A percentile compares a stretch with the other conserved stretches of the same genome.
These are phyloP conservation scores for Scheffersomyces cryptocercus DNA, from an alignment of 1,139 yeast genomes.

Conservation along the genomic window DNA sequence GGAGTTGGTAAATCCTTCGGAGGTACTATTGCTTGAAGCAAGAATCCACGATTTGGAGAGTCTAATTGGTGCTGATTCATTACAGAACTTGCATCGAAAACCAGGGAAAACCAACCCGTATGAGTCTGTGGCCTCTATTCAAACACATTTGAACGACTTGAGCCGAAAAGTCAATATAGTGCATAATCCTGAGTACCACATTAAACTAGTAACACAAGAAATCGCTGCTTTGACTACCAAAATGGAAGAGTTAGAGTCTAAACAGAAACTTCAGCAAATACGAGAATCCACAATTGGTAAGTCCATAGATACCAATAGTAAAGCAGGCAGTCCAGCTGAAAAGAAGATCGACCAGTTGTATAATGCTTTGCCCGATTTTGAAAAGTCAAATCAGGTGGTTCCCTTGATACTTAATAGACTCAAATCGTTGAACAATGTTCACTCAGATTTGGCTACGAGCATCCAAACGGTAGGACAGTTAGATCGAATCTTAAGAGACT, in stretches of 20 bases:
- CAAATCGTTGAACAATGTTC: conserved; percentile 45
- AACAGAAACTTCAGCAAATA: conserved; percentile 14
- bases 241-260: conserved; percentile 18
- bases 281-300: not conserved
- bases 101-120: conserved; percentile 1
- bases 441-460: conserved; percentile 36
- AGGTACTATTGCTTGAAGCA: conserved; percentile 22
- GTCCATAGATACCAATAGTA: not conserved
- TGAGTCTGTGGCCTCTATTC: conserved; percentile 16
- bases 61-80: conserved; percentile 17
- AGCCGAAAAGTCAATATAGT: conserved; percentile 38
- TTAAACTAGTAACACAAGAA: conserved; percentile 21
- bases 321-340: conserved; percentile 7
- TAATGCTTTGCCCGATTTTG: conserved; percentile 36
- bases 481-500: conserved; percentile 33
- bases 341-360: conserved; percentile 41
- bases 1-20: conserved; percentile 8
- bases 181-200: conserved; percentile 33
- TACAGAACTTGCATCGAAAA: conserved; percentile 3
- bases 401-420: conserved; percentile 47
- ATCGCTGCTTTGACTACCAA: conserved; percentile 18
- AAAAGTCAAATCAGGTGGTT: conserved; percentile 29
- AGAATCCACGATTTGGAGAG: conserved; percentile 25
- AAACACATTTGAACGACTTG: conserved; percentile 33
- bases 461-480: conserved; percentile 29